A percentile compares a stretch with the other conserved stretches of the same genome.
phyloP scores from a whole-genome alignment of 2,329 filamentous ascomycete species.

The Colletotrichum sp. region DNA sequence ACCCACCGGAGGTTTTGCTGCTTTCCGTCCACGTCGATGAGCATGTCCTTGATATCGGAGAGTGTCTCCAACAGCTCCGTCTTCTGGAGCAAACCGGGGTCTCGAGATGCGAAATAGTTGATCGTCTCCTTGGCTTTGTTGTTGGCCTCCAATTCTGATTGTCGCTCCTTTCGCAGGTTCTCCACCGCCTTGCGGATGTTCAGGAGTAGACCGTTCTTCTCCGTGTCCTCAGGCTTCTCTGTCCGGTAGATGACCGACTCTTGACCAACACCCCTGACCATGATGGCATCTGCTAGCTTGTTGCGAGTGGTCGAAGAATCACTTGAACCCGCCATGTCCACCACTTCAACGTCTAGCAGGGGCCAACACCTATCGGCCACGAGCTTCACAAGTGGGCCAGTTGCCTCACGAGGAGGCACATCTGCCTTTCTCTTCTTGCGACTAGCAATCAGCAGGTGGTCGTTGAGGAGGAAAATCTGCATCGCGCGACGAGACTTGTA shows the following conservation, averaged over 20 bases:
- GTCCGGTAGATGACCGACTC: slow-evolving; percentile 96
- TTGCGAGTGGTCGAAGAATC: slow-evolving; percentile 58
- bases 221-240: slow-evolving; percentile 77
- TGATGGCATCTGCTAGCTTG: slow-evolving; percentile 84
- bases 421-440: slow-evolving; percentile 92
- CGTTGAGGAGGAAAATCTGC: slow-evolving; percentile 91
- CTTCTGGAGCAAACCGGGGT: slow-evolving; percentile 78
- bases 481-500: slow-evolving; percentile 92
- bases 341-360: slow-evolving; percentile 88
- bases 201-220: slow-evolving; percentile 82
- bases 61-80: slow-evolving; percentile 80
- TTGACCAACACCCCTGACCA: slow-evolving; percentile 82
- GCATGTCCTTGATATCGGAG: slow-evolving; percentile 82
- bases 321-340: slow-evolving; percentile 78
- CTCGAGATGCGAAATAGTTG: slow-evolving; percentile 82
- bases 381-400: slow-evolving; percentile 70
- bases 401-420: slow-evolving; percentile 52
- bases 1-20: slow-evolving; percentile 97
- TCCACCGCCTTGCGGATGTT: slow-evolving; percentile 94
- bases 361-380: slow-evolving; percentile 96
- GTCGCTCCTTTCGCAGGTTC: slow-evolving; percentile 83
- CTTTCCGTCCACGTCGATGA: slow-evolving; percentile 95
- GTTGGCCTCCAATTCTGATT: slow-evolving; percentile 86
- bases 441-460: slow-evolving; percentile 89
- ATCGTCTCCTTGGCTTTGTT: slow-evolving; percentile 85